Conservation (phyloP, 23 red algal species). For the Gracilaria gracilis region DNA sequence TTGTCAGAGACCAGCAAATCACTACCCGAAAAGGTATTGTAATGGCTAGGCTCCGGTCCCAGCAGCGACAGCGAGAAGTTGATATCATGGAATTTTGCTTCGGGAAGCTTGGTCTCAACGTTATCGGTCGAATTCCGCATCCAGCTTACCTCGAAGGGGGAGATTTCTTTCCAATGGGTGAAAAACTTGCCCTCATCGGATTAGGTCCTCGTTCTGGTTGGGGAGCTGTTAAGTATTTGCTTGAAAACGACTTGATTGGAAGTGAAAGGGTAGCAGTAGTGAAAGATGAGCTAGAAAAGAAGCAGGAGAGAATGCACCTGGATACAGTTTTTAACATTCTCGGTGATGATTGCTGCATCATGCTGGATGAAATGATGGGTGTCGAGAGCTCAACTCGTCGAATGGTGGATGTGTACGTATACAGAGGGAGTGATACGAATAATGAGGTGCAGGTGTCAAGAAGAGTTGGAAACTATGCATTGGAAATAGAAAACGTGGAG, state of each 20-base stretch:
- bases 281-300: constrained; percentile 83
- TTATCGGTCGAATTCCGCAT: constrained; percentile 86
- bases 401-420: constrained; percentile 88
- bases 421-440: constrained; percentile 19
- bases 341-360: constrained; percentile 63
- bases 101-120: constrained; percentile 84
- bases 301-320: constrained; percentile 96
- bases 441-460: background rate
- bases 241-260: constrained; percentile 91
- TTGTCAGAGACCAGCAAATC: constrained; percentile 97
- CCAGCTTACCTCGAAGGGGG: constrained; percentile 92
- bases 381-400: constrained; percentile 64
- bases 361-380: constrained; percentile 89
- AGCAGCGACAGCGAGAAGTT: constrained; percentile 88
- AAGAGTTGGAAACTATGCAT: constrained; percentile 38
- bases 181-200: constrained; percentile 91
- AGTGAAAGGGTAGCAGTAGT: constrained; percentile 86
- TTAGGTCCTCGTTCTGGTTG: constrained; percentile 84
- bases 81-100: constrained; percentile 99
- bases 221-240: constrained; percentile 87
- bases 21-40: constrained; percentile 94
- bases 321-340: constrained; percentile 97
- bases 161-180: constrained; percentile 95
- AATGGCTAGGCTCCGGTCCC: constrained; percentile 81
- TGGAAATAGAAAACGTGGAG: constrained; percentile 73